Evolutionary conservation across 495 filamentous ascomycete species (phyloP).

Genomic region (Aspergillus egyptiacus): DNA sequence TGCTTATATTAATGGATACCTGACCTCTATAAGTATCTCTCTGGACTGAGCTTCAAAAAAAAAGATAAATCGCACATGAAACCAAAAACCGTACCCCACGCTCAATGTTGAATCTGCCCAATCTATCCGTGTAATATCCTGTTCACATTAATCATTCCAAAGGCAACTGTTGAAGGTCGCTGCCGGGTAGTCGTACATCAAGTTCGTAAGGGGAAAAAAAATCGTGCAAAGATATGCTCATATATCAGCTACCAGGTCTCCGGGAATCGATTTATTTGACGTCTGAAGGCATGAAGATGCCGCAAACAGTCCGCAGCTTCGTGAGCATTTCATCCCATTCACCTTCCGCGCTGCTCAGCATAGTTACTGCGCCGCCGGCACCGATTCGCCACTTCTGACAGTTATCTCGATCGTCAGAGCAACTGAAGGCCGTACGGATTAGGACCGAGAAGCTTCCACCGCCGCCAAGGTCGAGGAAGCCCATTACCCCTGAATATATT

Average conservation of each 20-base stretch:
- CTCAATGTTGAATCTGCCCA: slow-evolving; percentile 33
- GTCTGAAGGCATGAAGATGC: slow-evolving; percentile 35
- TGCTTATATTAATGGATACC: neutral
- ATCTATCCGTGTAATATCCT: slow-evolving; percentile 9
- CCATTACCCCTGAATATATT: slow-evolving; percentile 82
- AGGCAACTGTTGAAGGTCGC: slow-evolving; percentile 30
- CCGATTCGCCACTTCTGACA: slow-evolving; percentile 71
- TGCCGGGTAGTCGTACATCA: slow-evolving; percentile 5
- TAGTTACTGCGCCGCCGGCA: slow-evolving; percentile 83
- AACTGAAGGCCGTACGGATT: slow-evolving; percentile 70
- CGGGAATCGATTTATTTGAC: too few species aligned
- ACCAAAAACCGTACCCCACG: slow-evolving; percentile 18
- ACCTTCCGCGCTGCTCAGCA: slow-evolving; percentile 64
- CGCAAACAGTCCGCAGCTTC: slow-evolving; percentile 66
- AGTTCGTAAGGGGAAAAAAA: slow-evolving; percentile 7
- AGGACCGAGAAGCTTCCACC: slow-evolving; percentile 82
- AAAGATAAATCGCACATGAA: neutral
- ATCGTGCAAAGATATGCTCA: too few species aligned
- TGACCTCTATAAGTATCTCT: too few species aligned
- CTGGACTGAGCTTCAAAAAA: neutral
- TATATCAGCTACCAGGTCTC: too few species aligned
- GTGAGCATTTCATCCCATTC: slow-evolving; percentile 90
- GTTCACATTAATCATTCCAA: slow-evolving; percentile 1
- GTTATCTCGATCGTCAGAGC: slow-evolving; percentile 49
- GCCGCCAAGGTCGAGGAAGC: slow-evolving; percentile 81